Evolutionary conservation across 805 yeast species (phyloP).

Genomic region (Saccharomycopsis sp.): DNA sequence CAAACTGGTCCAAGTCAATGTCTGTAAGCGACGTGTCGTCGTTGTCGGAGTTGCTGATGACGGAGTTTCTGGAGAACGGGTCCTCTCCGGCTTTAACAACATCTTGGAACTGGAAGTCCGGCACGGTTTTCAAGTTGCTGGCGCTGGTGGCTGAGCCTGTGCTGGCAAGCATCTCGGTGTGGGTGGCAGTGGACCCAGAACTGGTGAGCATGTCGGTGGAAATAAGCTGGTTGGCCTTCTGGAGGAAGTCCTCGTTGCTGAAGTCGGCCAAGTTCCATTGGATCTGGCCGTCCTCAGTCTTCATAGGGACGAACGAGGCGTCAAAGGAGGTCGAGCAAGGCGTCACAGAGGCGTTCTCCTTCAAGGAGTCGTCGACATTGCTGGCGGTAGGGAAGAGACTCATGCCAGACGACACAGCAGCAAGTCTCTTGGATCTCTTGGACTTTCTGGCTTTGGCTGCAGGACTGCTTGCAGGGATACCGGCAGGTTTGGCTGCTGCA

Average conservation of each 20-base stretch:
- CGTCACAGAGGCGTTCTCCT: slow-evolving; percentile 11
- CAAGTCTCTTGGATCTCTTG: slow-evolving; percentile 4
- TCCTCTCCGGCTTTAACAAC: neutral
- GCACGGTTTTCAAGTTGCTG: slow-evolving; percentile 11
- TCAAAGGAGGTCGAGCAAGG: slow-evolving; percentile 19
- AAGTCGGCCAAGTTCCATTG: slow-evolving; percentile 15
- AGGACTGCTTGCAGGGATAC: too few species aligned
- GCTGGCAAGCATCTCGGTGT: neutral
- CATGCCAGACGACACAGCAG: neutral
- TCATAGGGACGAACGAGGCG: slow-evolving; percentile 18
- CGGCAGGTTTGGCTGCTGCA: neutral
- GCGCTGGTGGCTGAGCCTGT: slow-evolving; percentile 7
- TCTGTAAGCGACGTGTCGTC: slow-evolving; percentile 16
- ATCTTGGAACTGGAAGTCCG: slow-evolving; percentile 8
- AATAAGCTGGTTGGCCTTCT: neutral
- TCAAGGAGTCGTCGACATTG: slow-evolving; percentile 11
- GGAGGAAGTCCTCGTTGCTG: neutral
- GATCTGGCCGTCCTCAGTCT: slow-evolving; percentile 16
- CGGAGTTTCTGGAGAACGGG: slow-evolving; percentile 4
- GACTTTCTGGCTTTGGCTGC: neutral
- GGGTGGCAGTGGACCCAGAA: neutral
- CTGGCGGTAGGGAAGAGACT: slow-evolving; percentile 12
- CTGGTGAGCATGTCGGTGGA: too few species aligned
- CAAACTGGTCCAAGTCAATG: slow-evolving; percentile 16
- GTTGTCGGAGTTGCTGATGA: slow-evolving; percentile 5